Conservation (phyloP, 176 grass and related monocot species). For the Echinochloa phyllopogon region DNA sequence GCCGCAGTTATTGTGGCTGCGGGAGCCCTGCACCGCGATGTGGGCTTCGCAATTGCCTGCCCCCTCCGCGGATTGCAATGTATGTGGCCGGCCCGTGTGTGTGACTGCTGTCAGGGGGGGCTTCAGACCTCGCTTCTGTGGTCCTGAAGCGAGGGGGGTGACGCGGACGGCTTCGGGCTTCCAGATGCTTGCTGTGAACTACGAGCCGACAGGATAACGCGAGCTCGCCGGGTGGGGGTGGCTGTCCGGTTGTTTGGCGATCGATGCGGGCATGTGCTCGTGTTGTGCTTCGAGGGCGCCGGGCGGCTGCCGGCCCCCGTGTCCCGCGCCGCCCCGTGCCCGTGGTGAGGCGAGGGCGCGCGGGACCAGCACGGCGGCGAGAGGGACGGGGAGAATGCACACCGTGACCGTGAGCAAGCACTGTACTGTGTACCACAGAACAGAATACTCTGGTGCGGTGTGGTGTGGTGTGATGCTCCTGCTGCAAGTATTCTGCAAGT, state of each 20-base stretch:
- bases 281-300: slow-evolving; percentile 25
- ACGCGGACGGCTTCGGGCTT: slow-evolving; percentile 33
- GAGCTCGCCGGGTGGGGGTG: slow-evolving; percentile 18
- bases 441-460: neutral
- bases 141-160: slow-evolving; percentile 40
- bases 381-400: neutral
- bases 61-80: slow-evolving; percentile 6
- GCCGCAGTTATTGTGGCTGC: slow-evolving; percentile 32
- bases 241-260: neutral
- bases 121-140: slow-evolving; percentile 29
- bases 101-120: slow-evolving; percentile 40
- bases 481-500: neutral
- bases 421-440: too few species aligned
- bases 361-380: slow-evolving; percentile 7
- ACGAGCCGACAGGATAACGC: slow-evolving; percentile 33
- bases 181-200: slow-evolving; percentile 39
- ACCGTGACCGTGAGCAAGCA: neutral
- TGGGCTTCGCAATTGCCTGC: slow-evolving; percentile 32
- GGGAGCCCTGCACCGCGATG: slow-evolving; percentile 44
- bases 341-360: neutral
- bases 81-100: slow-evolving; percentile 26
- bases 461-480: neutral
- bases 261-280: neutral
- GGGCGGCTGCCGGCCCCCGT: neutral
- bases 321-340: neutral